Evolutionary conservation across 1,284 basidiomycete genomes (phyloP), one percentile per base, ranked within the genome.

Genomic region (Pseudomicrostroma phylloplanum): DNA sequence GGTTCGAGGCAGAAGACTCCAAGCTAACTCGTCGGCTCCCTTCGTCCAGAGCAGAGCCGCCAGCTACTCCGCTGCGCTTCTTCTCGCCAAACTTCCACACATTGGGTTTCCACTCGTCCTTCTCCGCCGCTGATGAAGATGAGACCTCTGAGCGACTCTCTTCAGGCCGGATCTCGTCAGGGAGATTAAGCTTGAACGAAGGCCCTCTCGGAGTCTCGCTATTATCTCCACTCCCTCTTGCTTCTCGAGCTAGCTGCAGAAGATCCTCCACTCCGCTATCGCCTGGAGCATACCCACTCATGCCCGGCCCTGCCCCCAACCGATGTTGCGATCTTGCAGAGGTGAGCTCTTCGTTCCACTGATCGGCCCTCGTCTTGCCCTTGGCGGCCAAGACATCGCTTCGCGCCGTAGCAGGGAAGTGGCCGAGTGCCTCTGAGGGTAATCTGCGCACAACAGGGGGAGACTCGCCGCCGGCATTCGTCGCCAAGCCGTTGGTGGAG

Each of bases 201-300:
- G 30, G 30, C 4, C 30, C 30, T 36, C 30, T 36, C 4, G 43
- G 43, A 21, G 43, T 21, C 21, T 48, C 43, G 15, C 43, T 21
- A 6, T 48, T 17, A 3, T 48, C 43, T 17, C 43, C 43, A 13
- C 6, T 48, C 17, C 17, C 21, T 13, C 43, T 48, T 6, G 43
- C 43, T 48, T 48, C 43, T 6, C 43, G 43, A 48, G 43, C 43
- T 12, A 48, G 46, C 25, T 59, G 49, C 4, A 77, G 56, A 30
- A 77, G 60, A 60, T 77, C 74, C 57, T 77, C 74, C 13, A 77
- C 60, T 15, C 74, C 74, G 40, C 68, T 69, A 49, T 73, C 73
- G 46, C 74, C 74, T 19, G 67, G 68, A 12, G 62, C 57, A 36
- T 56, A 64, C 2, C 59, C 58, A 4, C 21, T 26, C 51, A 54